Evolutionary conservation across 805 yeast genomes (phyloP), one percentile per base, ranked within the genome.

Genomic region (Cephaloascus albidus): DNA sequence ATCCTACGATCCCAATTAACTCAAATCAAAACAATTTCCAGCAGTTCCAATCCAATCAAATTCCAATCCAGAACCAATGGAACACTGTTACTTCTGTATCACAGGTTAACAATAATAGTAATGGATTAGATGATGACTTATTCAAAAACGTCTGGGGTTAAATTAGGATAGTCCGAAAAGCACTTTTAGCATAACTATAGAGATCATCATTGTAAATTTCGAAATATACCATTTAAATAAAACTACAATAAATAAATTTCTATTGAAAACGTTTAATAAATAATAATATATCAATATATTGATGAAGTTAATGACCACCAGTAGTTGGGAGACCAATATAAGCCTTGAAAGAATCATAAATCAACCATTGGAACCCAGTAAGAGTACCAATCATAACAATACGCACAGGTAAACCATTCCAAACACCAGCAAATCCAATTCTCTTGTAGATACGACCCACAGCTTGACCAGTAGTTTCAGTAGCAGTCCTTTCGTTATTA

Each of bases 361-460:
- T 75, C 57, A 90, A 74, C 97, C 97, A 90, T 70, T 90, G 98
- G 74, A 84, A 76, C 45, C 96, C 96, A 20, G 97, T 93, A 60
- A 90, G 74, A 6, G 97, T 90, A 70, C 97, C 97, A 60, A 93
- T 78, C 98, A 93, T 90, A 44, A 88, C 75, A 51, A 90, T 89
- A 75, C 97, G 84, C 43, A 88, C 93, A 15, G 88, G 84, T 44
- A 90, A 75, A 35, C 98, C 97, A 56, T 85, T 85, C 97, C 97
- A 90, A 42, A 93, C 71, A 15, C 97, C 98, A 16, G 54, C 63
- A 57, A 90, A 90, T 2, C 97, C 97, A 54, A 90, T 89, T 53
- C 77, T 73, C 40, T 66, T 59, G 60, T 89, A 90, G 52, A 90
- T 89, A 53, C 93, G 76, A 43, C 62, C 51, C 33, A 85, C 70